A percentile compares a stretch with the other conserved stretches of the same genome.
Evolutionary conservation across 2,329 filamentous ascomycete species (phyloP).

Genomic region (Verticillium tricorpus): DNA sequence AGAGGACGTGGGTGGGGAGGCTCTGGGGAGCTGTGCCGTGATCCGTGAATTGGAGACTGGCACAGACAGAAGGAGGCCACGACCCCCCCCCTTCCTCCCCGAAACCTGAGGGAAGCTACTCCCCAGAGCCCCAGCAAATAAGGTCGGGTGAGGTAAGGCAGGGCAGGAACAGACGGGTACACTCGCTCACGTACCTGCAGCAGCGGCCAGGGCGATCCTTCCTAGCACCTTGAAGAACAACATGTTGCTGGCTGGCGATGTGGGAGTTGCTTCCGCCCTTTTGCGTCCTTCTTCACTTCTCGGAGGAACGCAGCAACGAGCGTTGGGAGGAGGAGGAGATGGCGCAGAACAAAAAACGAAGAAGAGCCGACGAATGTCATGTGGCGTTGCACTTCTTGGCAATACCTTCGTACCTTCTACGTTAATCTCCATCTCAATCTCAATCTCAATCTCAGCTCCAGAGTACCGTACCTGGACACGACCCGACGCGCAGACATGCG

Average conservation of each 20-base stretch:
- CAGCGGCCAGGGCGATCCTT: slow-evolving; percentile 7
- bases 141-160: neutral
- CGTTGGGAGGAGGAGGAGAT: neutral
- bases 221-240: slow-evolving; percentile 10
- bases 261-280: neutral
- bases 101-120: neutral
- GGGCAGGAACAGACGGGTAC: too few species aligned
- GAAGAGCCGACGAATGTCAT: neutral
- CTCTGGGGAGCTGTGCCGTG: neutral
- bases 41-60: neutral
- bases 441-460: neutral
- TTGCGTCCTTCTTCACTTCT: neutral
- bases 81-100: too few species aligned
- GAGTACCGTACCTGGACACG: neutral
- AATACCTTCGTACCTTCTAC: neutral
- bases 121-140: slow-evolving; percentile 1
- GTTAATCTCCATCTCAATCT: neutral
- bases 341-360: neutral
- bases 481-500: neutral
- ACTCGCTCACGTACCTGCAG: slow-evolving; percentile 9
- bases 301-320: neutral
- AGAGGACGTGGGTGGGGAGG: too few species aligned
- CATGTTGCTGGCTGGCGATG: slow-evolving; percentile 1
- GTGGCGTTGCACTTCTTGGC: neutral
- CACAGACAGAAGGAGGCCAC: neutral